Conservation (phyloP, 2,329 filamentous ascomycete genomes). For the Xylariales sp. region DNA sequence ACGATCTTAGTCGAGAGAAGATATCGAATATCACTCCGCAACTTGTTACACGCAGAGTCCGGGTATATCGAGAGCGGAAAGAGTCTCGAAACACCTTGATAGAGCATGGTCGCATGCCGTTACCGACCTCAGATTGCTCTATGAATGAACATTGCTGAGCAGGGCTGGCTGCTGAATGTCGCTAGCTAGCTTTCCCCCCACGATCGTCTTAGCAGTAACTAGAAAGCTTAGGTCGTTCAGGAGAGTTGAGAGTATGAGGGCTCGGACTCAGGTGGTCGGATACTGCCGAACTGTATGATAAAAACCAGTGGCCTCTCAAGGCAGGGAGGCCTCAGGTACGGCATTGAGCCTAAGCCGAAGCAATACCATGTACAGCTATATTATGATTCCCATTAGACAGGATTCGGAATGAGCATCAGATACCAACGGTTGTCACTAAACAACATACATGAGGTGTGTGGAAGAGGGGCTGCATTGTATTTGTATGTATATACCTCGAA, state of each 20-base stretch:
- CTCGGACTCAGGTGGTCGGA: neutral
- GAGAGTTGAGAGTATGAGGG: neutral
- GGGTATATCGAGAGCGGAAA: neutral
- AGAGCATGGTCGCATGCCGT: neutral
- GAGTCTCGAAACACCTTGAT: neutral
- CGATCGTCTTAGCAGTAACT: neutral
- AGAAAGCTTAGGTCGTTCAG: neutral
- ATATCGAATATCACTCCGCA: neutral
- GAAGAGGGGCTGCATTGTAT: neutral
- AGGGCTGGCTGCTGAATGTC: neutral
- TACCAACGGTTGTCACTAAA: neutral
- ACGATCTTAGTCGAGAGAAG: neutral
- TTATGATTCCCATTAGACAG: neutral
- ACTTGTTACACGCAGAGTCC: neutral
- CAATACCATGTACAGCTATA: slow-evolving; percentile 2
- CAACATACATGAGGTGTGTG: neutral
- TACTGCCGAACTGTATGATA: neutral
- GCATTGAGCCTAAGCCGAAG: neutral
- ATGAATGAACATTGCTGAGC: neutral
- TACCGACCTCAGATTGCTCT: neutral
- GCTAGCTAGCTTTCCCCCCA: neutral
- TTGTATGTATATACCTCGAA: slow-evolving; percentile 1
- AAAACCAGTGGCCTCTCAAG: neutral
- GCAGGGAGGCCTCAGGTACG: too few species aligned
- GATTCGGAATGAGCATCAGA: slow-evolving; percentile 5